Conservation (phyloP, 1,284 basidiomycete species). For the Heimioporus retisporus region DNA sequence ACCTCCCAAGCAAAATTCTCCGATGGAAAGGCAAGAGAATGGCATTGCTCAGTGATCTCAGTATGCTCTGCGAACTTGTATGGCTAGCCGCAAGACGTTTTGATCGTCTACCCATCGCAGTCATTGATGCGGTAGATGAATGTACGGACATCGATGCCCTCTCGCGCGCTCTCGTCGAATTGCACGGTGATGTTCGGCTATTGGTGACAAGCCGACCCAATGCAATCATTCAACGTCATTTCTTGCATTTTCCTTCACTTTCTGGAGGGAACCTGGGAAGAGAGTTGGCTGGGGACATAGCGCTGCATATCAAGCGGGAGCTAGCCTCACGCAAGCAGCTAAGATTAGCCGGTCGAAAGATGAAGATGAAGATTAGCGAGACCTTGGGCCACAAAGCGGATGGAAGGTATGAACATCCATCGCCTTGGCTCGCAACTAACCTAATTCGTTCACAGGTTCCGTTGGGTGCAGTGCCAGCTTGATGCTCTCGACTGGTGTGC, state of each 20-base stretch:
- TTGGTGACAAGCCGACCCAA: conserved; percentile 13
- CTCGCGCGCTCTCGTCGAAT: neutral
- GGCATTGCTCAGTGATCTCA: neutral
- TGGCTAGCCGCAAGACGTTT: neutral
- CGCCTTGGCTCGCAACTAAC: neutral
- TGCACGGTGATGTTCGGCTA: conserved; percentile 9
- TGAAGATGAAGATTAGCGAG: too few relatives aligned
- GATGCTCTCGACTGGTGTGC: conserved; percentile 8
- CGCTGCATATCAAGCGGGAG: too few relatives aligned
- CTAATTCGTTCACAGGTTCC: neutral
- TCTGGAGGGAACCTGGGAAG: too few relatives aligned
- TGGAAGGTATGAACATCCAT: neutral
- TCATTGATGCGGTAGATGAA: too few relatives aligned
- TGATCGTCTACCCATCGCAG: too few relatives aligned
- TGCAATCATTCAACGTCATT: neutral
- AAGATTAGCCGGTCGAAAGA: too few relatives aligned
- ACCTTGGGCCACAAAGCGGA: neutral
- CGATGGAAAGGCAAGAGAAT: neutral
- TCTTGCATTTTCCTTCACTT: too few relatives aligned
- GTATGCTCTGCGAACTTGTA: neutral
- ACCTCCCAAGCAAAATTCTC: conserved; percentile 10
- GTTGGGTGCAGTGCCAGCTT: conserved; percentile 16
- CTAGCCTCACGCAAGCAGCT: too few relatives aligned
- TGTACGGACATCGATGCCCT: conserved; percentile 7
- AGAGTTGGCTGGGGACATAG: too few relatives aligned